Conservation (phyloP, 2,329 filamentous ascomycete genomes). For the Aureobasidium melanogenum region DNA sequence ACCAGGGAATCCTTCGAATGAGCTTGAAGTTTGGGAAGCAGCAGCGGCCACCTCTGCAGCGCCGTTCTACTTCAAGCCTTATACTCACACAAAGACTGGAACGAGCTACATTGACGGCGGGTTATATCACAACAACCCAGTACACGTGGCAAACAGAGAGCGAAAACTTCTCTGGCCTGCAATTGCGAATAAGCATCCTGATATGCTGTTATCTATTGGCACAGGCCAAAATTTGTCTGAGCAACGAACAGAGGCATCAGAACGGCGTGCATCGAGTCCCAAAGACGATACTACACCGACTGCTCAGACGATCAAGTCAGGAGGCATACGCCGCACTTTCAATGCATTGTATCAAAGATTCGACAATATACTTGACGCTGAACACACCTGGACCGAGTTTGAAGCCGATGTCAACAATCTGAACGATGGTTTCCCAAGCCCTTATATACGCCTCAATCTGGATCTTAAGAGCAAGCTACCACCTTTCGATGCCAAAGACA, state of each 20-base stretch:
- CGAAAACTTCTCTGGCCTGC: constrained; percentile 27
- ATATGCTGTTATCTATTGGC: constrained; percentile 27
- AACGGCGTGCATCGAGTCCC: neutral
- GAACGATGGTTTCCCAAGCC: neutral
- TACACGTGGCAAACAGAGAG: constrained; percentile 42
- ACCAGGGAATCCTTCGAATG: constrained; percentile 29
- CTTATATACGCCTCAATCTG: constrained; percentile 29
- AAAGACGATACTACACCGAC: neutral
- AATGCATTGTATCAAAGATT: constrained; percentile 15
- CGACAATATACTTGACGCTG: constrained; percentile 29
- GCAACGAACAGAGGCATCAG: neutral
- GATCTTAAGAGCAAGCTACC: constrained; percentile 22
- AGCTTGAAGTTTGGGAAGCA: constrained; percentile 44
- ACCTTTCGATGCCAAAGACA: constrained; percentile 27
- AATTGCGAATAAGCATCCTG: constrained; percentile 20
- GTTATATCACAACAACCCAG: constrained; percentile 43
- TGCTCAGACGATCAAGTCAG: neutral
- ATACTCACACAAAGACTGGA: constrained; percentile 39
- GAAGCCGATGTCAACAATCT: constrained; percentile 17
- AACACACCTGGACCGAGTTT: constrained; percentile 28
- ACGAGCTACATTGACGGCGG: constrained; percentile 43
- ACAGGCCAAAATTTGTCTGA: constrained; percentile 25
- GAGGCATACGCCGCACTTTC: neutral
- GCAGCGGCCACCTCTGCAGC: constrained; percentile 43
- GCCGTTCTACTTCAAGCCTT: constrained; percentile 44